Conservation (phyloP, 1,284 basidiomycete genomes). For the Malassezia pachydermatis region DNA sequence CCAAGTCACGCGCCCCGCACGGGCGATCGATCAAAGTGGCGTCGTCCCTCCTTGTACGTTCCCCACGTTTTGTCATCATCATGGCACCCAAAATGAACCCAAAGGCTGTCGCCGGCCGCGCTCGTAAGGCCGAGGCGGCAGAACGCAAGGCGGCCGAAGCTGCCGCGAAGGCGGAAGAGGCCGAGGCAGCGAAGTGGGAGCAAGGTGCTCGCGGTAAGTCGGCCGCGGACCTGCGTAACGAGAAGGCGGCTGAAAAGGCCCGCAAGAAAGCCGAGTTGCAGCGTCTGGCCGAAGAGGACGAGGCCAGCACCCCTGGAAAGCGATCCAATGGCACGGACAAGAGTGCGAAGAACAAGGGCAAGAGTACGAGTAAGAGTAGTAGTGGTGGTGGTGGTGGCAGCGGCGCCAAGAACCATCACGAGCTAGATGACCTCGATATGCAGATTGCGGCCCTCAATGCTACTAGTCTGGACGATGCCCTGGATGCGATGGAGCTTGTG, state of each 20-base stretch:
- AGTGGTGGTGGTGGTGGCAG: slow-evolving; percentile 50
- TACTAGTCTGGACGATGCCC: slow-evolving; percentile 78
- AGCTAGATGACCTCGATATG: slow-evolving; percentile 24
- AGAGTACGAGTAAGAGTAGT: slow-evolving; percentile 13
- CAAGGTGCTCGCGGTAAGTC: slow-evolving; percentile 58
- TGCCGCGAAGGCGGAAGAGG: slow-evolving; percentile 56
- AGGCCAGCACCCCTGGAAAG: slow-evolving; percentile 59
- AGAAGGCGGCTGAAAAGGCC: slow-evolving; percentile 51
- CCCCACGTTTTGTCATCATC: not conserved
- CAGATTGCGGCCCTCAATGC: slow-evolving; percentile 57
- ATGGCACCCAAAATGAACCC: slow-evolving; percentile 20
- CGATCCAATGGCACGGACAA: too few relatives aligned
- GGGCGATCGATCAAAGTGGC: slow-evolving; percentile 7
- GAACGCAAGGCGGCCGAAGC: slow-evolving; percentile 59
- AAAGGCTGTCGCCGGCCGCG: slow-evolving; percentile 47
- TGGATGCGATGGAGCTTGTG: slow-evolving; percentile 79
- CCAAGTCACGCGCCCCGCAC: slow-evolving; percentile 7
- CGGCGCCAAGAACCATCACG: slow-evolving; percentile 27
- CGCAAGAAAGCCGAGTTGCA: slow-evolving; percentile 53
- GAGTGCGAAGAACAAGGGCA: slow-evolving; percentile 59
- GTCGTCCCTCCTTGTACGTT: not conserved
- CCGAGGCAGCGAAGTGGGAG: slow-evolving; percentile 70
- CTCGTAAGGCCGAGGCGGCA: slow-evolving; percentile 89
- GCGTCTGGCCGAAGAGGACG: slow-evolving; percentile 64
- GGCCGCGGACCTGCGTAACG: slow-evolving; percentile 66